phyloP scores from a whole-genome alignment of 164 flowering plant species.

The Tinospora cordifolia region DNA sequence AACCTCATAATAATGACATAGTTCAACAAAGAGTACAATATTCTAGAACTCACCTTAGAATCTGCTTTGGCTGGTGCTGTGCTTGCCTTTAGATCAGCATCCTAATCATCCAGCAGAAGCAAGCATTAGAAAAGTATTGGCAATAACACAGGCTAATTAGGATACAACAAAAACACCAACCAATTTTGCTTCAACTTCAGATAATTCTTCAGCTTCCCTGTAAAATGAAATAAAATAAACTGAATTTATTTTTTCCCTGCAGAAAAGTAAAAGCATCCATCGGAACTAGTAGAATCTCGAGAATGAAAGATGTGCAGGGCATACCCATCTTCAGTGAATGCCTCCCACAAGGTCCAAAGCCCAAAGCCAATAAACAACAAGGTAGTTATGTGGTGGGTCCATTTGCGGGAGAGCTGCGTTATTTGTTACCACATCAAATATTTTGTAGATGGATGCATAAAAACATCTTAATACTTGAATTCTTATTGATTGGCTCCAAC shows the following conservation, averaged over 20 bases:
- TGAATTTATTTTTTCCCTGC: not conserved
- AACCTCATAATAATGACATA: not conserved
- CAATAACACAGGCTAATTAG: not conserved
- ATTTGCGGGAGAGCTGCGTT: conserved; percentile 71
- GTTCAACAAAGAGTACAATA: not conserved
- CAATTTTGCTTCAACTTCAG: conserved; percentile 92
- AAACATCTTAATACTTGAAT: not conserved
- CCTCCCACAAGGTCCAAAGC: conserved; percentile 93
- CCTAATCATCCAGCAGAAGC: conserved; percentile 31
- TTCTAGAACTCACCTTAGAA: conserved; percentile 45
- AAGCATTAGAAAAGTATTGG: conserved; percentile 4
- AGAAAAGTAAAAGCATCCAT: not conserved
- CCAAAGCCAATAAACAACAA: conserved; percentile 86
- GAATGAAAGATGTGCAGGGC: conserved; percentile 8
- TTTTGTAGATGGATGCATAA: not conserved
- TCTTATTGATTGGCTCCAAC: not conserved
- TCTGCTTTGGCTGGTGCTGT: conserved; percentile 32
- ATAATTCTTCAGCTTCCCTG: conserved; percentile 81
- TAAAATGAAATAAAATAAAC: conserved; percentile 13
- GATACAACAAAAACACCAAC: conserved; percentile 29
- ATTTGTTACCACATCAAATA: conserved; percentile 1
- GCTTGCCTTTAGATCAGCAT: conserved; percentile 56
- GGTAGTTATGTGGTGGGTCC: conserved; percentile 91
- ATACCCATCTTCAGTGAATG: conserved; percentile 63
- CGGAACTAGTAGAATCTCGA: not conserved